Base-by-base conservation (phyloP, 495 filamentous ascomycete species). In the Choiromyces venosus region DNA sequence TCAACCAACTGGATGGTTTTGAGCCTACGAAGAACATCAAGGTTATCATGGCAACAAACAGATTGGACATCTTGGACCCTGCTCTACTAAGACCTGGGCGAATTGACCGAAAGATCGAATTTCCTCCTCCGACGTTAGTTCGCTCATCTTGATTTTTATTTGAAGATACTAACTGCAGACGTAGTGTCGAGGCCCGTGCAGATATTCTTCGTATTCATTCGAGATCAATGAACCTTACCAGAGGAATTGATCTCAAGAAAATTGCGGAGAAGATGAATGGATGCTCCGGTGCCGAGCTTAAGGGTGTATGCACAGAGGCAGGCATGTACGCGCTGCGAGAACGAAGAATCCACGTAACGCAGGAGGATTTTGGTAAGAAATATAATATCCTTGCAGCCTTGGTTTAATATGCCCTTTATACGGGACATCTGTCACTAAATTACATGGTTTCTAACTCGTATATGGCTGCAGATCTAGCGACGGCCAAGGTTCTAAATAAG, bases 11-110 rank as follows among this genome's bases (percentile, higher is more conserved):
- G 46, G 95, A 99, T 81, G 95, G 95, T 14, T 99, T 99, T 83
- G 96, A 98, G 84, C 95, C 94, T 0, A 98, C 95, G n/a, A 97
- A 98, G 85, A 97, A 97, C 83, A 98, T 99, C 88, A 99, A 99
- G 83, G 94, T 99, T 81, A 94, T 99, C 84, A 98, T 98, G 95
- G 95, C 95, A 33, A 99, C 95, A 19, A 99, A 99, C 83, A 91
- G 95, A 81, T 87, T 98, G 65, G 95, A 99, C 81, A 98, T 98
- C 78, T 88, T 99, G 37, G 95, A 99, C 82, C 95, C 95, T 0
- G 95, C 95, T 9, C 86, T 99, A 52, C 86, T 99, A 74, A 90
- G 95, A 46, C 96, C 96, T 19, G 95, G 95, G 36, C 92, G 95
- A 71, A 98, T 99, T 83, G 95, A 99, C 86, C 88, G 95, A 76